A percentile compares a stretch with the other conserved stretches of the same genome.
These are phyloP conservation scores for Populus nigra DNA, from an alignment of 345 rosid genomes.

Conservation along the genomic window DNA sequence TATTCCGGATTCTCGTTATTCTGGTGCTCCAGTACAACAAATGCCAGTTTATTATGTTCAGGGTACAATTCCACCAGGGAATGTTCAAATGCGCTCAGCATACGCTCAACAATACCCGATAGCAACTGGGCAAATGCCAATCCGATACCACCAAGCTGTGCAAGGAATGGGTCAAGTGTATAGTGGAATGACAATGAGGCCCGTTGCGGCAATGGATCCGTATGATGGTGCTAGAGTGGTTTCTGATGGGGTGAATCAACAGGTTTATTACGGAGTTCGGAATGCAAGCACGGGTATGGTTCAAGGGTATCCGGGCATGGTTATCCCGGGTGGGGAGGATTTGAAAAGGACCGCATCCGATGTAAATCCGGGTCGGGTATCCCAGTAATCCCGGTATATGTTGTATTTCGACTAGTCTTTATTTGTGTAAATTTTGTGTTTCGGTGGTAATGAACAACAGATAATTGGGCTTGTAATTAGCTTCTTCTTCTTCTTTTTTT, in stretches of 20 bases:
- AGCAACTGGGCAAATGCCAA: slow-evolving; percentile 49
- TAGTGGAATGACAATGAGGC: slow-evolving; percentile 41
- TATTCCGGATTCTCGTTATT: slow-evolving; percentile 48
- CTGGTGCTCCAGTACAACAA: slow-evolving; percentile 43
- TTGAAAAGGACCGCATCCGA: slow-evolving; percentile 43
- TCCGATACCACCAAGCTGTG: slow-evolving; percentile 61
- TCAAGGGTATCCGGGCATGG: slow-evolving; percentile 55
- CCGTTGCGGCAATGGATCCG: slow-evolving; percentile 40
- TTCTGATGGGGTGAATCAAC: slow-evolving; percentile 54
- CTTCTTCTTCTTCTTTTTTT: too few species aligned
- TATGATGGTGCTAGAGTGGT: slow-evolving; percentile 33
- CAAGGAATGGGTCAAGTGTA: slow-evolving; percentile 58
- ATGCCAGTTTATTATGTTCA: slow-evolving; percentile 69
- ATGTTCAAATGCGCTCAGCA: slow-evolving; percentile 40
- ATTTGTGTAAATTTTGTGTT: neutral
- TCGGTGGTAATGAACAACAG: neutral
- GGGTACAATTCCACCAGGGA: slow-evolving; percentile 43
- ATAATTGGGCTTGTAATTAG: neutral
- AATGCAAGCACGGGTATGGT: slow-evolving; percentile 40
- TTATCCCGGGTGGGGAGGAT: slow-evolving; percentile 60
- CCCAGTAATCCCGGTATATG: slow-evolving; percentile 25
- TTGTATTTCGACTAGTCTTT: neutral
- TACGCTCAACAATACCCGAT: slow-evolving; percentile 55
- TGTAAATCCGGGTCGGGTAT: slow-evolving; percentile 38
- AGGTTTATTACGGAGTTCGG: slow-evolving; percentile 60